Percentiles rank a stretch among this genome's conserved stretches.
Conservation (phyloP, 257 asterid species). For the Fraxinus americana region DNA sequence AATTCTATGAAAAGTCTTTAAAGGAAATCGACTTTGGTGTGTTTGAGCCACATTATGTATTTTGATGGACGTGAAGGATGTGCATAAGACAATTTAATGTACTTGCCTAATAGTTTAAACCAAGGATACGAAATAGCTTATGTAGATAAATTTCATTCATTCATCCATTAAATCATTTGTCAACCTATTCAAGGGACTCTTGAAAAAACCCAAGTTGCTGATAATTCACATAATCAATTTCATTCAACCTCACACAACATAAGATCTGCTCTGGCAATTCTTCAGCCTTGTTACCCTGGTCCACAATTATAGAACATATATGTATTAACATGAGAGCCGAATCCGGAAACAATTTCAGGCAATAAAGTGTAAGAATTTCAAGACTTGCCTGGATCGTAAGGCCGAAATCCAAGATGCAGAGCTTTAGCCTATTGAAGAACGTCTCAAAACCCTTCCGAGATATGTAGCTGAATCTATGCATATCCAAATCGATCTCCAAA, state of each 20-base stretch:
- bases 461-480: constrained; percentile 86
- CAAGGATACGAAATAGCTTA: background rate
- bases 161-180: background rate
- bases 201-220: background rate
- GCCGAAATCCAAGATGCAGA: constrained; percentile 75
- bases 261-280: constrained; percentile 84
- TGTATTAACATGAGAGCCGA: background rate
- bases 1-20: no score
- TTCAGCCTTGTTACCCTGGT: constrained; percentile 84
- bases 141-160: background rate
- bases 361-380: background rate
- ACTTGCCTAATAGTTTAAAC: background rate
- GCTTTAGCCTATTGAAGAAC: constrained; percentile 65
- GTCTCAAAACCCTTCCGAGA: constrained; percentile 92
- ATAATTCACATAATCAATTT: constrained; percentile 66
- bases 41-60: no score
- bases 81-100: no score
- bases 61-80: no score
- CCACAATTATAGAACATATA: background rate
- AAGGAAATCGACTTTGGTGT: no score
- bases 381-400: constrained; percentile 78
- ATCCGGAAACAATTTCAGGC: background rate
- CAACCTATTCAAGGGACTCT: background rate
- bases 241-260: constrained; percentile 74
- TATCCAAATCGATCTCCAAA: constrained; percentile 90